Percentiles rank a stretch among this genome's conserved stretches.
These are phyloP conservation scores for Smallanthus sonchifolius DNA, from an alignment of 129 eudicot species.

Conservation along the genomic window DNA sequence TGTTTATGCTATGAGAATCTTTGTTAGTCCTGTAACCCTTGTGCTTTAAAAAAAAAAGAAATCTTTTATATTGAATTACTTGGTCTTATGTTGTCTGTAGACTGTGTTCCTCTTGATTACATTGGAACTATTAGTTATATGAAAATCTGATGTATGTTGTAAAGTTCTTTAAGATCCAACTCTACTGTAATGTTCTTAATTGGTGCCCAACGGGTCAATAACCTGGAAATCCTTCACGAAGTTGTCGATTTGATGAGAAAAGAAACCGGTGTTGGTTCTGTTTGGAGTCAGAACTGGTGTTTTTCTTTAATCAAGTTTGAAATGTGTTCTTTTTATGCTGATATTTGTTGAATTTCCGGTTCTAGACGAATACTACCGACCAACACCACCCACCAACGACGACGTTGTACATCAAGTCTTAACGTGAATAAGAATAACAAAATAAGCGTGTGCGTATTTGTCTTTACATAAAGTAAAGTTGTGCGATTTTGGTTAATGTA, in stretches of 20 bases:
- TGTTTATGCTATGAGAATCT: slow-evolving; percentile 41
- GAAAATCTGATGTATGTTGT: slow-evolving; percentile 24
- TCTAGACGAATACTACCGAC: too few relatives aligned
- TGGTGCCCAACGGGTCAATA: neutral
- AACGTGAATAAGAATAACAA: too few relatives aligned
- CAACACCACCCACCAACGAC: too few relatives aligned
- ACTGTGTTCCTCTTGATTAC: neutral
- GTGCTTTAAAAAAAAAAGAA: slow-evolving; percentile 1
- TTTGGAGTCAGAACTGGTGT: neutral
- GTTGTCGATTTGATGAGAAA: neutral
- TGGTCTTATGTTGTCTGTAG: slow-evolving; percentile 16
- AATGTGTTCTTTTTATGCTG: too few relatives aligned
- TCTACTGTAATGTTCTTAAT: slow-evolving; percentile 2
- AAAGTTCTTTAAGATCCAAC: slow-evolving; percentile 15
- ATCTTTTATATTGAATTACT: neutral
- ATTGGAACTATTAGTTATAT: slow-evolving; percentile 16
- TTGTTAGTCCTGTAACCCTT: slow-evolving; percentile 9
- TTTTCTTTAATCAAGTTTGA: too few relatives aligned
- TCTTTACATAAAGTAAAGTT: too few relatives aligned
- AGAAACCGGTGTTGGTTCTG: neutral
- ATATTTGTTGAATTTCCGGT: too few relatives aligned
- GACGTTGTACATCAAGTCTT: too few relatives aligned
- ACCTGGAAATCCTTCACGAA: neutral
- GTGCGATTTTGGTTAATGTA: too few relatives aligned
- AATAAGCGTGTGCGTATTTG: too few relatives aligned